Base-by-base conservation (phyloP, 768 basidiomycete genomes). In the Lactifluus volemus region DNA sequence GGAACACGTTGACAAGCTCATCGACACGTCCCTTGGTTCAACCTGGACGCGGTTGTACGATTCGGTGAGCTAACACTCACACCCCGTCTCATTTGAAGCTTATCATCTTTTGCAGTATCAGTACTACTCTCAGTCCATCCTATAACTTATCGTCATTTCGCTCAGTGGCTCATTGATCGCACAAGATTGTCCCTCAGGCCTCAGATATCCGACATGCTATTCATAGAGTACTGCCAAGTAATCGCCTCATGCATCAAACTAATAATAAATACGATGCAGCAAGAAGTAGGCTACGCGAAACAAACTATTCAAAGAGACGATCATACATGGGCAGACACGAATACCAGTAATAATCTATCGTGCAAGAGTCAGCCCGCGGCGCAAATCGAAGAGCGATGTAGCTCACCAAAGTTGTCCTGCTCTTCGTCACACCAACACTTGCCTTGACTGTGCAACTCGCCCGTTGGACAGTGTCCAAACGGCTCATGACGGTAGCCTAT, bases 31-130 rank as follows among this genome's bases (percentile, higher is more conserved):
- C 0, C 75, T 97, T 49, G 93, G 92, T 12, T 95, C 92, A 36
- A 86, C 90, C 63, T 98, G 95, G 88, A 98, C 97, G 41, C 80
- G 94, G 66, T 73, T 98, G 38, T 99, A 99, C 71, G 97, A 99
- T 73, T 97, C 92, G 62, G 91, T 92, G 69, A 68, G 87, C 69
- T 36, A 44, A 12, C 30, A 15, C 65, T 39, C 42, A 11, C 44
- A 38, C 14, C 29, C 14, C 32, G 12, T 42, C 50, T 49, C 2
- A 12, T 21, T n/a, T 19, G 4, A 14, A 25, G 12, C 55, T 62
- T 11, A 65, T 41, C 21, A 9, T 53, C 32, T 25, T 64, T 59
- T 42, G 32, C 67, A 94, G 92, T 95, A 87, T 74, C 92, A 95
- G 78, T 95, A 94, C 70, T 93, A 93, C 72, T 92, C 91, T 29